phyloP scores from a whole-genome alignment of 1,284 basidiomycete species.

The Pseudozyma sp. region DNA sequence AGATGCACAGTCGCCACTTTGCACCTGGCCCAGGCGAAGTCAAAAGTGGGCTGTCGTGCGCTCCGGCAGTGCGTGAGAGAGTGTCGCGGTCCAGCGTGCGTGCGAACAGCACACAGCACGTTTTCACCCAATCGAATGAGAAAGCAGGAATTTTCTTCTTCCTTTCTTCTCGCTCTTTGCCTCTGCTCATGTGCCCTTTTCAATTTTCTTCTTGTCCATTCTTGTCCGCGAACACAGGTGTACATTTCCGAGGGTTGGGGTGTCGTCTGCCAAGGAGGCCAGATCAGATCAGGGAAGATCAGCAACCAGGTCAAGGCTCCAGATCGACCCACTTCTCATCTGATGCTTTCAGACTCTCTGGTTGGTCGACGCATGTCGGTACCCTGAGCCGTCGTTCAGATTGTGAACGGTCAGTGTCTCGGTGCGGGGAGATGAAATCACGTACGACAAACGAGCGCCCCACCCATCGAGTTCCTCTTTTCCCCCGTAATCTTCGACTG shows the following conservation, averaged over 20 bases:
- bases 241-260: constrained; percentile 1
- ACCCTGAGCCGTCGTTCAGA: too few species aligned
- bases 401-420: neutral
- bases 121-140: constrained; percentile 29
- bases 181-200: neutral
- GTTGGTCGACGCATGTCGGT: constrained; percentile 1
- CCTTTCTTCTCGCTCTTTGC: constrained; percentile 1
- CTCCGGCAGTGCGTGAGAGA: neutral
- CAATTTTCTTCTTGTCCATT: constrained; percentile 2
- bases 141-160: constrained; percentile 34
- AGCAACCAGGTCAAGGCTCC: neutral
- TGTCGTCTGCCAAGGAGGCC: constrained; percentile 39
- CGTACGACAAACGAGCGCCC: too few species aligned
- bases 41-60: neutral
- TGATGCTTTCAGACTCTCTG: constrained; percentile 13
- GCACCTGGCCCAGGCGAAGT: constrained; percentile 5
- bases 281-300: neutral
- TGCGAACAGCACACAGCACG: constrained; percentile 15
- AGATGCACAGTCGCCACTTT: constrained; percentile 6
- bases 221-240: constrained; percentile 10
- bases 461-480: too few species aligned
- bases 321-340: neutral
- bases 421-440: too few species aligned
- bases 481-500: too few species aligned
- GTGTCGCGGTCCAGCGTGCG: neutral